Base-by-base conservation (phyloP, 2,329 filamentous ascomycete genomes). In the Neofusicoccum umdonicola region DNA sequence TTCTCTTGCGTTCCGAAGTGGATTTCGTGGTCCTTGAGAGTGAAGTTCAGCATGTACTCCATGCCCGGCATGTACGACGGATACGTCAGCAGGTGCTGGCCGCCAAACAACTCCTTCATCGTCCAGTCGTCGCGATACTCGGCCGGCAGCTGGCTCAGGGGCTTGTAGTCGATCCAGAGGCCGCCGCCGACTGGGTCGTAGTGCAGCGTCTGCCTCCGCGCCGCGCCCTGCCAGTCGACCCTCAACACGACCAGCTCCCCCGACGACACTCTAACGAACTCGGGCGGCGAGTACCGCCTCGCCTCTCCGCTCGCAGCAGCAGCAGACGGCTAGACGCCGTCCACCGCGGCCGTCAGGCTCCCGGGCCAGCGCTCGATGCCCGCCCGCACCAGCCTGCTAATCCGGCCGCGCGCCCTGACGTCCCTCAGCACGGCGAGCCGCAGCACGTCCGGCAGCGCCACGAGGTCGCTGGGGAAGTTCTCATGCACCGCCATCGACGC, bases 11-110 rank as follows among this genome's bases (percentile, higher is more conserved):
- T 78, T 0, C 87, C 86, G 45, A 90, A 69, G 69, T 90, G 85
- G 1, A 90, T 74, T 2, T 78, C 68, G 67, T 84, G 78, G 0
- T 71, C 76, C 1, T 77, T 64, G 17, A 78, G 73, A 47, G 65
- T 1, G 72, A 73, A 64, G 65, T 76, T 77, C 4, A 84, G 71
- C 41, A 77, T 75, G 63, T 87, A 83, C 0, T 79, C 79, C 83
- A 90, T 87, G 0, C 84, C 85, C 0, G 70, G 72, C 0, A 85
- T 66, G 0, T 68, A 64, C 0, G 87, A 89, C 0, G 87, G 83
- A 22, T 74, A 84, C 0, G 82, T 84, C 1, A 81, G 77, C 0
- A 88, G 78, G 35, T 78, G 77, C 13, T 83, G 80, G 1, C 80
- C 73, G 0, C 83, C 83, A 68, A 90, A 88, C 0, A 90, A 76